These are phyloP conservation scores for Pichia sp. DNA, from an alignment of 1,139 yeast genomes.

Conservation along the genomic window DNA sequence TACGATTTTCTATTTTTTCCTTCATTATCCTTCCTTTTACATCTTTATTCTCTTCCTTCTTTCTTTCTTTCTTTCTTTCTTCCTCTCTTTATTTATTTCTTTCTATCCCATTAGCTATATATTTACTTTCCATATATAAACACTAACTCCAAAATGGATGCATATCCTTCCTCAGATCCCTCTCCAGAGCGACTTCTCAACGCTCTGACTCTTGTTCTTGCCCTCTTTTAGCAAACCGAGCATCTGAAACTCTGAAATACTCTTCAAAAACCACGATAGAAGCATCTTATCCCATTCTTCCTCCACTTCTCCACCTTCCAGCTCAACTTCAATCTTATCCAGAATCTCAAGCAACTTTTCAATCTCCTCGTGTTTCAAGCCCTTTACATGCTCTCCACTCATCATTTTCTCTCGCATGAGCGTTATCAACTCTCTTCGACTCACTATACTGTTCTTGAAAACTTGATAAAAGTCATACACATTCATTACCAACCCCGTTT, in stretches of 20 bases:
- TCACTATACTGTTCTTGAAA: constrained; percentile 52
- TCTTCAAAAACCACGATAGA: constrained; percentile 54
- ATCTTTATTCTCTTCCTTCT: too few relatives aligned
- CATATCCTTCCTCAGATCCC: constrained; percentile 29
- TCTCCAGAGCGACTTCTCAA: constrained; percentile 60
- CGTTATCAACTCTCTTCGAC: constrained; percentile 36
- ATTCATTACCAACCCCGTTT: constrained; percentile 71
- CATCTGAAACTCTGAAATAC: constrained; percentile 50
- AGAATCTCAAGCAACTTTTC: constrained; percentile 2
- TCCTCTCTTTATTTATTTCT: too few relatives aligned
- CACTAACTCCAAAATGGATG: neutral
- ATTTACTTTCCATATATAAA: neutral
- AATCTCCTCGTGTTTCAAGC: constrained; percentile 6
- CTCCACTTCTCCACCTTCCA: constrained; percentile 28
- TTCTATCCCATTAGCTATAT: neutral
- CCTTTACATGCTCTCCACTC: constrained; percentile 5
- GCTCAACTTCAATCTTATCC: constrained; percentile 22
- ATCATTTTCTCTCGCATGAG: constrained; percentile 32
- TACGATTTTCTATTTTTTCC: neutral
- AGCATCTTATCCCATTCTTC: constrained; percentile 47
- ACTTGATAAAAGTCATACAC: constrained; percentile 74
- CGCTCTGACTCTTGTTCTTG: constrained; percentile 46
- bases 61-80: too few relatives aligned
- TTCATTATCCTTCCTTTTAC: too few relatives aligned
- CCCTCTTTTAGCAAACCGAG: constrained; percentile 50